Conservation (phyloP, 805 yeast species). For the Barnettozyma populi region DNA sequence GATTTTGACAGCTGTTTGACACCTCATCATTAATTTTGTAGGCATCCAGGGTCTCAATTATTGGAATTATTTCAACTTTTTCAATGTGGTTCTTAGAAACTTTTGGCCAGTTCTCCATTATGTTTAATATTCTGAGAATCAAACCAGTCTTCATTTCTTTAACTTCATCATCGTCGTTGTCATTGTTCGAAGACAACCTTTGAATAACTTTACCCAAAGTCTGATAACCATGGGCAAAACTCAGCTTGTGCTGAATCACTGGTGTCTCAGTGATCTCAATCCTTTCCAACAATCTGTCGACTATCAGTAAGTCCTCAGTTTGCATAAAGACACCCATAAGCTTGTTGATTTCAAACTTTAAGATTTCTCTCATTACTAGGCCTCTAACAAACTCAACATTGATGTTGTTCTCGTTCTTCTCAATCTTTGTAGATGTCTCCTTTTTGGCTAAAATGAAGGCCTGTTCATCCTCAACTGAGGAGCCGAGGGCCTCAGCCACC, state of each 20-base stretch:
- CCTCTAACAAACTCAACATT: conserved; percentile 61
- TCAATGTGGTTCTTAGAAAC: conserved; percentile 74
- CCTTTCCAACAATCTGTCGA: conserved; percentile 62
- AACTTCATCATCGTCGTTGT: conserved; percentile 1
- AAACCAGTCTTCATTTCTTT: conserved; percentile 24
- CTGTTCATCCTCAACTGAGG: conserved; percentile 60
- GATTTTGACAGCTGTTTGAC: conserved; percentile 32
- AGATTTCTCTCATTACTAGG: conserved; percentile 47
- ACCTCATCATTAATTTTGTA: conserved; percentile 26
- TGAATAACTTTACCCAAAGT: conserved; percentile 61
- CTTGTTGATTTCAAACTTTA: conserved; percentile 57
- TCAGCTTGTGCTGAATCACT: conserved; percentile 49
- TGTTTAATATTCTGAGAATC: conserved; percentile 44
- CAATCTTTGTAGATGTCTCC: conserved; percentile 36
- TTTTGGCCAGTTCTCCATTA: conserved; percentile 61
- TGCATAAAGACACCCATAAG: conserved; percentile 81
- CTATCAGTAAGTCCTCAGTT: conserved; percentile 60
- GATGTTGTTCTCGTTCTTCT: conserved; percentile 50
- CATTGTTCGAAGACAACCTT: conserved; percentile 10
- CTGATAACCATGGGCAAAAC: conserved; percentile 82
- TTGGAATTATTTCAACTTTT: conserved; percentile 64
- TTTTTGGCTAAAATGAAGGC: conserved; percentile 63
- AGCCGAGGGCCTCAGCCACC: conserved; percentile 81
- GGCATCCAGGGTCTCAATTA: conserved; percentile 40
- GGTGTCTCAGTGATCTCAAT: conserved; percentile 48